Base-by-base conservation (phyloP, 164 flowering plant genomes). In the Vitis rotundifolia region DNA sequence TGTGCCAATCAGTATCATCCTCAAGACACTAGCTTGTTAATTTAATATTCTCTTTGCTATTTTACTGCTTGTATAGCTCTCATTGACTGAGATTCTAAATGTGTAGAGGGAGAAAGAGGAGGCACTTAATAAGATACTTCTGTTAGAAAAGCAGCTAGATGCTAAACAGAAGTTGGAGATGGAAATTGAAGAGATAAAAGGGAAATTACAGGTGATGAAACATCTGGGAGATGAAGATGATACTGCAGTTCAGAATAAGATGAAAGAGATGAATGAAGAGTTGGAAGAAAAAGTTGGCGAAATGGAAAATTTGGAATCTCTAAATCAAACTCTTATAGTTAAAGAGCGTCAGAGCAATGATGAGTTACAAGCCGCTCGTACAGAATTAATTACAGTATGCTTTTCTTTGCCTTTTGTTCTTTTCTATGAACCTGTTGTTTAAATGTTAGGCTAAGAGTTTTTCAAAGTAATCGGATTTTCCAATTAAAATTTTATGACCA, bases 281-380 rank as follows among this genome's bases (percentile, higher is more conserved):
- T 61, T 85, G 72, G 58, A 77, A 11, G 74, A 78, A 8, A 85
- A 82, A 65, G 49, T 68, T 60, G 85, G 79, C 0, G 75, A 78
- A 8, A 52, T 85, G 76, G 74, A 67, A 7, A 60, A 64, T 52
- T 5, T 72, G 74, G 87, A 85, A 61, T 44, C 53, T 0, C 47
- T 85, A 8, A 82, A 84, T 68, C 64, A 67, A 13, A 51, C 77
- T n/a, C 87, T 88, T 8, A 72, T 87, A 1, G 15, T 53, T 0
- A 85, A 81, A 75, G 90, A 88, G 80, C 89, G 87, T 1, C 69
- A 78, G 59, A 88, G 88, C 76, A 88, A 88, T 70, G 88, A 86
- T 65, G 92, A 90, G 77, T 80, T 90, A 15, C 88, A 88, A 71
- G 84, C 83, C 52, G 91, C 95, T 51, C 86, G 91, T 9, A 87